Conservation (phyloP, 441 rosid species). For the Adansonia gregorii region DNA sequence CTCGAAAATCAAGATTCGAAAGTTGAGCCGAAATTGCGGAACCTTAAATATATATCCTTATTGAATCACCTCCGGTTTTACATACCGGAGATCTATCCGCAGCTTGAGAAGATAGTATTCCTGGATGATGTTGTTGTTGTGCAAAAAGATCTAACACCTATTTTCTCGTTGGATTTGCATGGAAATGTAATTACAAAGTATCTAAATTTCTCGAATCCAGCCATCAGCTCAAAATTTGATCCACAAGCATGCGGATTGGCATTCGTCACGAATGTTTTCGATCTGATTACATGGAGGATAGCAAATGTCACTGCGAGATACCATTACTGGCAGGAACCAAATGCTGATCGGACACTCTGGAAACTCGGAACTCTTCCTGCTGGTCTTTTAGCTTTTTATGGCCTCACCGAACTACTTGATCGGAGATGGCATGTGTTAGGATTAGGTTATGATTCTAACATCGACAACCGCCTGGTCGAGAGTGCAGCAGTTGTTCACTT, state of each 20-base stretch:
- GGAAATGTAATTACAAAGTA: constrained; percentile 92
- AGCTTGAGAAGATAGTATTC: constrained; percentile 84
- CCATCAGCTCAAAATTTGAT: constrained; percentile 87
- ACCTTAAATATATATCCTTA: constrained; percentile 68
- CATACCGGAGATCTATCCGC: constrained; percentile 88
- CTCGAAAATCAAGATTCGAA: constrained; percentile 52
- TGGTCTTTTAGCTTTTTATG: constrained; percentile 85
- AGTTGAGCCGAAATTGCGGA: constrained; percentile 62
- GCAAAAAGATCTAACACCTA: constrained; percentile 89
- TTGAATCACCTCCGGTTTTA: constrained; percentile 92
- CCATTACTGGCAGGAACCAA: constrained; percentile 83
- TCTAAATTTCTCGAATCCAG: constrained; percentile 83
- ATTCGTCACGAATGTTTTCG: constrained; percentile 90
- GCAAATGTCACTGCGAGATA: constrained; percentile 77
- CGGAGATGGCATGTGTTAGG: constrained; percentile 97
- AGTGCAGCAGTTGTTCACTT: constrained; percentile 93
- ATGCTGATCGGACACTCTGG: constrained; percentile 72
- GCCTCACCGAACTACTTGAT: constrained; percentile 91
- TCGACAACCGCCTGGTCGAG: constrained; percentile 81
- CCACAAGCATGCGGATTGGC: constrained; percentile 99
- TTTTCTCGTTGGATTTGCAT: constrained; percentile 86
- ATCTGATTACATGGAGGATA: constrained; percentile 85
- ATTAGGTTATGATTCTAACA: constrained; percentile 79
- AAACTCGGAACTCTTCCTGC: constrained; percentile 91
- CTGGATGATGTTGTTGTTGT: constrained; percentile 93